phyloP scores from a whole-genome alignment of 1,139 yeast genomes.

The Candida freyschussii region DNA sequence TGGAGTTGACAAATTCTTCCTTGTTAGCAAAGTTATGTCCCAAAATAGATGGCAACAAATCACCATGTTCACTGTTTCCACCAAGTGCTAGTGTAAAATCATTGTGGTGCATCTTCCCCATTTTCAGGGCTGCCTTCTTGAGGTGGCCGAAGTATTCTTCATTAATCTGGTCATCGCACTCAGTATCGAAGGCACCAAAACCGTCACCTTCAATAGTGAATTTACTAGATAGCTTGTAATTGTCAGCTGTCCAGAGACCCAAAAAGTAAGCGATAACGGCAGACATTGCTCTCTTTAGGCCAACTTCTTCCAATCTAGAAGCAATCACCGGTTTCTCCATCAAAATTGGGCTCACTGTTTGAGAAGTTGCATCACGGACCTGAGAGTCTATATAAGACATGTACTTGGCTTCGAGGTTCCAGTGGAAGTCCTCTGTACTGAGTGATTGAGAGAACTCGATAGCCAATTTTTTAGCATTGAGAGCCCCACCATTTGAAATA shows the following conservation, averaged over 20 bases:
- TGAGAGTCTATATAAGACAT: conserved; percentile 10
- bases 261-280: conserved; percentile 31
- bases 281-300: conserved; percentile 19
- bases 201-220: not conserved
- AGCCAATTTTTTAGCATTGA: conserved; percentile 23
- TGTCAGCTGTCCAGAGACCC: conserved; percentile 30
- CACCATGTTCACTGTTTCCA: conserved; percentile 17
- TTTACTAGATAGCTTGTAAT: conserved; percentile 4
- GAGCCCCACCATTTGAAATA: conserved; percentile 15
- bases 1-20: conserved; percentile 20
- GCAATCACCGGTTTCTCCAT: conserved; percentile 28
- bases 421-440: conserved; percentile 24
- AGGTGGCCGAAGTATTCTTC: too few relatives aligned
- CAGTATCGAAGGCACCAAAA: too few relatives aligned
- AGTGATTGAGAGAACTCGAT: conserved; percentile 22
- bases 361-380: conserved; percentile 29
- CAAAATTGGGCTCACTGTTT: conserved; percentile 33
- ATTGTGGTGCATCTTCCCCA: too few relatives aligned
- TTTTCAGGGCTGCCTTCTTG: too few relatives aligned
- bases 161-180: too few relatives aligned
- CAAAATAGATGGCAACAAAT: conserved; percentile 31
- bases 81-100: too few relatives aligned
- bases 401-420: conserved; percentile 36
- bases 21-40: conserved; percentile 30
- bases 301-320: conserved; percentile 16